Base-by-base conservation (phyloP, 2,329 filamentous ascomycete genomes). In the Sclerotinia borealis region DNA sequence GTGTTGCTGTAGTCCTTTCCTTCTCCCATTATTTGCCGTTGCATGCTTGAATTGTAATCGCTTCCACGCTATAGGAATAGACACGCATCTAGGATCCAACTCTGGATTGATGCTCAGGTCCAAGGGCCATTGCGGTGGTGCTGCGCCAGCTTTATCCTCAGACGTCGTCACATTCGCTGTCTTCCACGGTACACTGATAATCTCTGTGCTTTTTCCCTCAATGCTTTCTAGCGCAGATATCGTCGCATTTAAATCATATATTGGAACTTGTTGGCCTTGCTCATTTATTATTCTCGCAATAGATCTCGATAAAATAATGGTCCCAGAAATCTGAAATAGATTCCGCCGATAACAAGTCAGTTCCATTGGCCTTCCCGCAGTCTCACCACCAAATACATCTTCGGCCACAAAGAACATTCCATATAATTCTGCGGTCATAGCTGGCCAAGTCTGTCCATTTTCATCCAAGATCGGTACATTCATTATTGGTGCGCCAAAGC, bases 141-240 rank as follows among this genome's bases (percentile, higher is more conserved):
- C 77, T 22, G 76, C 66, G 81, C 83, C 70, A 84, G 67, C 65
- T 65, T 72, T 71, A 45, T 76, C 74, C 45, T 75, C 71, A 6
- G 67, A 68, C 4, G 67, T 65, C 7, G 65, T 66, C 29, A 63
- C 65, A 25, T 65, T 67, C 27, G 69, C 66, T 6, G 72, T 96
- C 79, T 97, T 97, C 93, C 93, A 97, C 0, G 93, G 93, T 54
- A 98, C 95, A 0, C 90, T 95, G 64, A 98, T 97, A 66, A 98
- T 96, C 77, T 97, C 96, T 7, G 96, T 93, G 0, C 86, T 72
- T 72, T 96, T 96, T 55, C 91, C 91, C 74, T 98, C 93, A 56
- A 97, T 96, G 6, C 92, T 96, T 76, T 98, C 93, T 4, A 90
- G 85, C 1, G 92, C 93, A 0, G 90, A 90, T 59, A 98, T 92